These are phyloP conservation scores for Pichia paraexigua DNA, from an alignment of 805 yeast genomes.

Conservation along the genomic window DNA sequence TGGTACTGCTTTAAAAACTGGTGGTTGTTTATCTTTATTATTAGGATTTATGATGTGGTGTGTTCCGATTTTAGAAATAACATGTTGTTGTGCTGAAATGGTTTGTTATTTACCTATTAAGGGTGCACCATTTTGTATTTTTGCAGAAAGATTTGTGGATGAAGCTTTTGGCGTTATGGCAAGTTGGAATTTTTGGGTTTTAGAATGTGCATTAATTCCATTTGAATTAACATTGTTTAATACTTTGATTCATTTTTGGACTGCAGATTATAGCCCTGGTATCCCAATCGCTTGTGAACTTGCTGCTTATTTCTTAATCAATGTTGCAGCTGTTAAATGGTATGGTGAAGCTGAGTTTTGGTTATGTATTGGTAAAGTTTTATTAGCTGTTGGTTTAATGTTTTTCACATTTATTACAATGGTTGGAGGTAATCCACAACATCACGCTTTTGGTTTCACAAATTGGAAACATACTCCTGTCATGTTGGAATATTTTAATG, in stretches of 20 bases:
- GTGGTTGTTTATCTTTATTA: conserved; percentile 35
- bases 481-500: conserved; percentile 27
- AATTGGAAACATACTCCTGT: conserved; percentile 33
- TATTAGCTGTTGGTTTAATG: conserved; percentile 40
- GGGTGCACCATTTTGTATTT: conserved; percentile 37
- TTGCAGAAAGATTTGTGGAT: conserved; percentile 41
- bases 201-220: conserved; percentile 41
- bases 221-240: conserved; percentile 43
- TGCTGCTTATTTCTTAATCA: conserved; percentile 34
- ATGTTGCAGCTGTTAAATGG: conserved; percentile 39
- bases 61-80: conserved; percentile 34
- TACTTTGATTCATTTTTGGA: conserved; percentile 47
- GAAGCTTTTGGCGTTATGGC: conserved; percentile 37
- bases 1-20: conserved; percentile 31
- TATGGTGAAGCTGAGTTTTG: conserved; percentile 47
- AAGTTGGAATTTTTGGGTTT: conserved; percentile 42
- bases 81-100: conserved; percentile 37
- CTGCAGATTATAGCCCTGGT: conserved; percentile 41
- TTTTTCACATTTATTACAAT: conserved; percentile 44
- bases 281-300: conserved; percentile 38
- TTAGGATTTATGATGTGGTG: conserved; percentile 36
- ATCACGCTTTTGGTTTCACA: conserved; percentile 45
- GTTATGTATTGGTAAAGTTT: conserved; percentile 38
- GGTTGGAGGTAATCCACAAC: conserved; percentile 50
- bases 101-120: conserved; percentile 36